Evolutionary conservation across 2,329 filamentous ascomycete species (phyloP).

Genomic region (Xylariaceae sp.): DNA sequence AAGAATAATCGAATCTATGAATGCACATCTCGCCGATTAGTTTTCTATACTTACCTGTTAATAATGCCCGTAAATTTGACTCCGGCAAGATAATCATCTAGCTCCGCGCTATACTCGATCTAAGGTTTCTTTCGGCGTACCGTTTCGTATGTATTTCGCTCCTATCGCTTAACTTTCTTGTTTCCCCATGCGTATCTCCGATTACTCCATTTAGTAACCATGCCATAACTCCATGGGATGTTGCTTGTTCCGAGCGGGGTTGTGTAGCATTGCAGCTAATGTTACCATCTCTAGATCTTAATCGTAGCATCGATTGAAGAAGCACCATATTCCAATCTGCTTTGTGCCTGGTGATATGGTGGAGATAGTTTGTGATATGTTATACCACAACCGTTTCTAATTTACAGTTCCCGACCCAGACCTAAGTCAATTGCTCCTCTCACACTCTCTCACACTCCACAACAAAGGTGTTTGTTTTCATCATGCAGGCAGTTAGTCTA

Average conservation of each 20-base stretch:
- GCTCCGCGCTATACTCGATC: too few relatives aligned
- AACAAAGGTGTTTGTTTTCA: not conserved
- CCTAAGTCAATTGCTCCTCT: not conserved
- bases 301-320: not conserved
- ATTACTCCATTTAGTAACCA: not conserved
- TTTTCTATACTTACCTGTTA: not conserved
- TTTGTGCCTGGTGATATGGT: too few relatives aligned
- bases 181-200: not conserved
- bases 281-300: not conserved
- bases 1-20: not conserved
- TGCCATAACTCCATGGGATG: not conserved
- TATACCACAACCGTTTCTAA: too few relatives aligned
- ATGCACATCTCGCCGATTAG: not conserved
- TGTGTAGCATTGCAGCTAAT: not conserved
- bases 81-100: not conserved
- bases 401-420: not conserved
- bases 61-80: not conserved
- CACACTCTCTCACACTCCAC: not conserved
- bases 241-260: not conserved
- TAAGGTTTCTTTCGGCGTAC: too few relatives aligned
- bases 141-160: too few relatives aligned
- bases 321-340: too few relatives aligned
- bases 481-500: not conserved
- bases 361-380: too few relatives aligned
- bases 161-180: not conserved